Evolutionary conservation across 164 flowering plant species (phyloP).

Genomic region (Nymphaea colorata): DNA sequence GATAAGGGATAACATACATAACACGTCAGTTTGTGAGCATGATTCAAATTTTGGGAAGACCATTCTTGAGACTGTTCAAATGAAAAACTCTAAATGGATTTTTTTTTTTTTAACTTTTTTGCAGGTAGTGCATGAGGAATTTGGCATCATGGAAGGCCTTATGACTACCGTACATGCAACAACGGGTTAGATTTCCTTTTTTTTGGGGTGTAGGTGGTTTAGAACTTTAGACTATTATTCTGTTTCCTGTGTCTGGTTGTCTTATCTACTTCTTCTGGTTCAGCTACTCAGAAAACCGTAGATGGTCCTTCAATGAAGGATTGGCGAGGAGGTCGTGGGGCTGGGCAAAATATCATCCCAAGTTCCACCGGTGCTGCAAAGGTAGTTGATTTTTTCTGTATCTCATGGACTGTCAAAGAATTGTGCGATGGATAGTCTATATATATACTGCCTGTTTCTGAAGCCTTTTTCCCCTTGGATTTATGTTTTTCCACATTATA

Average conservation of each 20-base stretch:
- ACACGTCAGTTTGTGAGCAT: background rate
- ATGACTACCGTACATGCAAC: constrained; percentile 99
- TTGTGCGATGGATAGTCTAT: background rate
- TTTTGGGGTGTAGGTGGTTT: background rate
- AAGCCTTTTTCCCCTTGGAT: background rate
- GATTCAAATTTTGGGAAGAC: background rate
- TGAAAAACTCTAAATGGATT: background rate
- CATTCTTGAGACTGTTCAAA: background rate
- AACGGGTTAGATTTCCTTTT: constrained; percentile 41
- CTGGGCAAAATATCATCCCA: constrained; percentile 82
- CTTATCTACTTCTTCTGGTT: constrained; percentile 6
- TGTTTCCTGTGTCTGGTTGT: background rate
- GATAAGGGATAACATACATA: no score
- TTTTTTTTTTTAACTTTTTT: background rate
- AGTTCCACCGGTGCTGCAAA: constrained; percentile 98
- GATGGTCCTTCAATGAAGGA: constrained; percentile 96
- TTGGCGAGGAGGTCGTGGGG: constrained; percentile 97
- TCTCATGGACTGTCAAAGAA: background rate
- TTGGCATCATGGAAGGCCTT: constrained; percentile 78
- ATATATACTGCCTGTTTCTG: background rate
- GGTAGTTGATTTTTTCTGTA: constrained; percentile 22
- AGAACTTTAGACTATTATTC: background rate
- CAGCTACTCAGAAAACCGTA: constrained; percentile 93
- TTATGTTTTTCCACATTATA: background rate
- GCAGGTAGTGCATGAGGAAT: constrained; percentile 91